Evolutionary conservation across 768 basidiomycete species (phyloP), one percentile per base, ranked within the genome.

Genomic region (Phlegmacium glaucopus): DNA sequence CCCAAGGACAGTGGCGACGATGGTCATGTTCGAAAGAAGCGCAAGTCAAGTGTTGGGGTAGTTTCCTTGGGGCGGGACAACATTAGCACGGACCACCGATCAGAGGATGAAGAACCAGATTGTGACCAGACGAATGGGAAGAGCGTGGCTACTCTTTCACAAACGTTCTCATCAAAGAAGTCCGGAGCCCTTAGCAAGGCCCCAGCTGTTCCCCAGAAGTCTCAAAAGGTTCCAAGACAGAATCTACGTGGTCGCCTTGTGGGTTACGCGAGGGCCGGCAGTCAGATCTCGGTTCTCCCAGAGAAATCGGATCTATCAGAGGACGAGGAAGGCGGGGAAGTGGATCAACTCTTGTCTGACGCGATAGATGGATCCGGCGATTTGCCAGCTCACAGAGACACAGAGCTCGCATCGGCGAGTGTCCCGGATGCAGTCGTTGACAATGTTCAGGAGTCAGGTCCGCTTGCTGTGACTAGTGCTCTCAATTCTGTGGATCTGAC

Each of bases 201-300:
- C 10, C 12, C 40, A 9, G 49, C 38, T 10, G 42, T 46, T 9
- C 35, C 52, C 12, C 37, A 34, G 26, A 50, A 45, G 18, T 38
- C 49, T 4, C 34, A 44, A 30, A 48, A 42, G 34, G 41, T 44
- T 12, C 57, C 51, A 9, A 55, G 42, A n/a, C 60, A 65, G 49
- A 68, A 59, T 27, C 62, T 87, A 43, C 70, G 77, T 45, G 70
- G 64, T 42, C 73, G 63, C 42, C 57, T 90, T 47, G 72, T 66
- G 37, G 73, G 65, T 9, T 88, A 83, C 65, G 75, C 82, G 9
- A 70, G 80, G 52, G 60, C 59, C 29, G 80, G 79, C 32, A 74
- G 71, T 50, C 72, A 68, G 37, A 18, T 57, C 15, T 49, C 52
- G 22, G 58, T 53, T 4, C 55, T 39, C 60, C 12, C 53, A 15